Percentiles rank a stretch among this genome's conserved stretches.
These are phyloP conservation scores for Boletus fagicola DNA, from an alignment of 768 basidiomycete genomes.

Conservation along the genomic window DNA sequence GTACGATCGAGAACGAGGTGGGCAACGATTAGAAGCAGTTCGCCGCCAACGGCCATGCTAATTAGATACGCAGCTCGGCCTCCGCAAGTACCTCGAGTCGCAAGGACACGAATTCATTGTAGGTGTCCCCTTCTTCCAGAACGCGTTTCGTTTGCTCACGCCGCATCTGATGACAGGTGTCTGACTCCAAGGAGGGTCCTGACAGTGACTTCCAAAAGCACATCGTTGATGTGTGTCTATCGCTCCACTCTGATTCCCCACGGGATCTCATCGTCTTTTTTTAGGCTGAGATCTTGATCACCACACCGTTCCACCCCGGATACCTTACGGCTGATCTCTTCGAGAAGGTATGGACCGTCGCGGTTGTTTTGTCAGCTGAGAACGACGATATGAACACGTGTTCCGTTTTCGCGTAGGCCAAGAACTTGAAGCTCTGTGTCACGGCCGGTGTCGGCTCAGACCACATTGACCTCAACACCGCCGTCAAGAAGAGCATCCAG, in stretches of 20 bases:
- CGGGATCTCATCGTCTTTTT: slow-evolving; percentile 10
- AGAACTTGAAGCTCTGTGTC: slow-evolving; percentile 85
- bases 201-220: slow-evolving; percentile 82
- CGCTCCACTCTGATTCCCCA: slow-evolving; percentile 1
- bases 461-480: slow-evolving; percentile 87
- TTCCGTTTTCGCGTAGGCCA: slow-evolving; percentile 51
- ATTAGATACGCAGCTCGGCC: slow-evolving; percentile 55
- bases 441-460: slow-evolving; percentile 92
- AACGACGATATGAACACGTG: neutral
- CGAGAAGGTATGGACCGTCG: slow-evolving; percentile 48
- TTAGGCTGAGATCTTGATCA: slow-evolving; percentile 77
- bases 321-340: slow-evolving; percentile 75
- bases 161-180: slow-evolving; percentile 45
- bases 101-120: slow-evolving; percentile 77
- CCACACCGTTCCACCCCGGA: slow-evolving; percentile 84
- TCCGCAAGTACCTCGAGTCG: slow-evolving; percentile 64
- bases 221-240: slow-evolving; percentile 63
- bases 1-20: slow-evolving; percentile 79
- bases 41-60: neutral
- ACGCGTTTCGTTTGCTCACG: slow-evolving; percentile 2
- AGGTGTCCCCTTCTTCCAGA: slow-evolving; percentile 18
- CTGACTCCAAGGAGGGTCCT: slow-evolving; percentile 80
- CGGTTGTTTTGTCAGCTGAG: slow-evolving; percentile 3
- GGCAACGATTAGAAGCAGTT: slow-evolving; percentile 1
- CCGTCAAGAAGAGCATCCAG: slow-evolving; percentile 75